Evolutionary conservation across 371 early-diverging fungal genomes (phyloP).

Genomic region (Batkoa obscura): DNA sequence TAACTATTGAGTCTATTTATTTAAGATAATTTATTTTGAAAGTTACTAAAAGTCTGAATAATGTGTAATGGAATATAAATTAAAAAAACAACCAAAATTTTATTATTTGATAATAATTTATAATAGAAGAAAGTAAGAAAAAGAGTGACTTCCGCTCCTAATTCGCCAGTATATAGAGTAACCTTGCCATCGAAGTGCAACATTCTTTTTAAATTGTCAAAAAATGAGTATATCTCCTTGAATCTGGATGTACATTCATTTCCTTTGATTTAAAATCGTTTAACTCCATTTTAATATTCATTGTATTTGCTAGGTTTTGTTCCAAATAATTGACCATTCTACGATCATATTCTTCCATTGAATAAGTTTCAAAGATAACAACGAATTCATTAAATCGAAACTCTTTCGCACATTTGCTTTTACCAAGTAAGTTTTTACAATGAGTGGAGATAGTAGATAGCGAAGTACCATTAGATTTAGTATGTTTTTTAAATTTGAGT

Average conservation of each 20-base stretch:
- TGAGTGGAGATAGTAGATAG: not conserved
- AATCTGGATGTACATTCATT: not conserved
- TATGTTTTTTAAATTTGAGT: too few relatives aligned
- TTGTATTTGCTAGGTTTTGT: not conserved
- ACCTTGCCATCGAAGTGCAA: too few relatives aligned
- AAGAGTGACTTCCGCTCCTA: too few relatives aligned
- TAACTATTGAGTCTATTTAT: too few relatives aligned
- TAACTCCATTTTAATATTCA: not conserved
- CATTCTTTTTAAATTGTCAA: not conserved
- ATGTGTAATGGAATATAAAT: too few relatives aligned
- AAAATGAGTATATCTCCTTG: not conserved
- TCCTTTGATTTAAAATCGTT: not conserved
- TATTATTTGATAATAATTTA: too few relatives aligned
- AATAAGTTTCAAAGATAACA: conserved; percentile 1
- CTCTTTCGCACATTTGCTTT: not conserved
- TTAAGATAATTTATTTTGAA: too few relatives aligned
- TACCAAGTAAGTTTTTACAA: not conserved
- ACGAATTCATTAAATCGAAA: conserved; percentile 1
- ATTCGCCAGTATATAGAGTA: too few relatives aligned
- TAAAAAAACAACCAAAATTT: too few relatives aligned
- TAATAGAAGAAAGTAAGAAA: too few relatives aligned
- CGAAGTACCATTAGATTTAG: too few relatives aligned
- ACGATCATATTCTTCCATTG: not conserved
- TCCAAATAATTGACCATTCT: not conserved
- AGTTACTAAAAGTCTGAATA: too few relatives aligned